These are phyloP conservation scores for Penicillium arizonense DNA, from an alignment of 495 filamentous ascomycete species.

Conservation along the genomic window DNA sequence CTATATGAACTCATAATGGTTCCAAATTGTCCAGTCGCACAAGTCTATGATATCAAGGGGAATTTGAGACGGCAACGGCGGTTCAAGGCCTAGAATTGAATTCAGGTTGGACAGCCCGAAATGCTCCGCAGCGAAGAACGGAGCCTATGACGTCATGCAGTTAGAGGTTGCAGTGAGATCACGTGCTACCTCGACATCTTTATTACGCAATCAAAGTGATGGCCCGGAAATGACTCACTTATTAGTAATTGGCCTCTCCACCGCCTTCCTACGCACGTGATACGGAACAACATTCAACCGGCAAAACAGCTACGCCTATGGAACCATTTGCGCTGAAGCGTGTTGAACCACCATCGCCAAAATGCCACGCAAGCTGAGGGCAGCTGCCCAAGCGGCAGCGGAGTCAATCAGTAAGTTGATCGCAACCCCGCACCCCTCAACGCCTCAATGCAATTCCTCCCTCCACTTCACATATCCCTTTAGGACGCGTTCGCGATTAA, in stretches of 20 bases:
- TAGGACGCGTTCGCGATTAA: constrained; percentile 24
- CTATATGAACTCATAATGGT: too few species aligned
- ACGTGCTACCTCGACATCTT: too few species aligned
- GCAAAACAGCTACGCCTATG: constrained; percentile 19
- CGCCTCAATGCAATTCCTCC: neutral
- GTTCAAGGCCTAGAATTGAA: constrained; percentile 15
- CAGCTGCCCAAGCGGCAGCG: constrained; percentile 49
- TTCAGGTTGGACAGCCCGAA: neutral
- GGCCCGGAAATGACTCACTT: too few species aligned
- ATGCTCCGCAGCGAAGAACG: constrained; percentile 7
- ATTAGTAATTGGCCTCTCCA: too few species aligned
- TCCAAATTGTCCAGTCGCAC: too few species aligned
- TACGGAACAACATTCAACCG: constrained; percentile 1
- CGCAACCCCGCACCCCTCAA: neutral
- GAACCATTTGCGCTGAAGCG: constrained; percentile 13
- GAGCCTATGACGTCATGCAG: constrained; percentile 20
- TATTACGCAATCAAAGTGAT: too few species aligned
- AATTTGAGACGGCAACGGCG: constrained; percentile 6
- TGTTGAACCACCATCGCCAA: constrained; percentile 7
- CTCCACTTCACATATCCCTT: constrained; percentile 5
- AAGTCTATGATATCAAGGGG: constrained; percentile 1
- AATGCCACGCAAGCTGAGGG: constrained; percentile 51
- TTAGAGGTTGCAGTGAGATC: neutral
- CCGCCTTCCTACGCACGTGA: neutral
- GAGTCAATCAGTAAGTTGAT: constrained; percentile 43